Base-by-base conservation (phyloP, 163 green algal genomes). In the Volvox carteri region DNA sequence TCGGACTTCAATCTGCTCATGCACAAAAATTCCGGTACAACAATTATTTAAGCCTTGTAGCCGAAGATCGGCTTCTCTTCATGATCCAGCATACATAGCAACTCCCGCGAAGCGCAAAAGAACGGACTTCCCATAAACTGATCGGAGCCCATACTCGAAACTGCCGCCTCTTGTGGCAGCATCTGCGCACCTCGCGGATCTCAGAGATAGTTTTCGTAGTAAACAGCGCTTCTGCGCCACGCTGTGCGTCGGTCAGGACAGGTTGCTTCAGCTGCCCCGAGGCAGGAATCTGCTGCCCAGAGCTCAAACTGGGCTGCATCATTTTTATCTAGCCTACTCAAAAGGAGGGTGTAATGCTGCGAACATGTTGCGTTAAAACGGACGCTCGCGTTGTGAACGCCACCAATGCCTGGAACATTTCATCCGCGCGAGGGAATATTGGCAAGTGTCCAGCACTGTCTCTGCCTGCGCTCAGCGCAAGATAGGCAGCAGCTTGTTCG, bases 121-220 rank as follows among this genome's bases (percentile, higher is more conserved):
- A 58, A 65, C 54, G 54, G 54, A 30, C n/a, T 19, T 65, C 54
- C 60, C 60, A 39, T 68, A 39, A 30, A 72, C 25, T 72, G 60
- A 72, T 72, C 60, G n/a, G n/a, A 11, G 54, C 12, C 50, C 12
- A 60, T 16, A 60, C 58, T 68, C 19, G 58, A 39, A 72, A 72
- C 19, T 72, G 18, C 60, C 28, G 54, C 19, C 35, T 39, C 11
- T 37, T 72, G 12, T 37, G 23, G 28, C 23, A 19, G 14, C 73
- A 37, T 65, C n/a, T 44, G 16, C 75, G 30, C 44, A 93, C 95
- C 92, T 97, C 94, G 1, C 95, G 79, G 62, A 99, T 98, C 56
- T 99, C 97, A 0, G 88, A 92, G 37, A 99, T 92, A 42, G 90
- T 95, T n/a, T 96, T 95, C 0, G 92, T 94, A 85, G 98, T 95